Base-by-base conservation (phyloP, 805 yeast species). In the Aciculoconidium aculeatum region DNA sequence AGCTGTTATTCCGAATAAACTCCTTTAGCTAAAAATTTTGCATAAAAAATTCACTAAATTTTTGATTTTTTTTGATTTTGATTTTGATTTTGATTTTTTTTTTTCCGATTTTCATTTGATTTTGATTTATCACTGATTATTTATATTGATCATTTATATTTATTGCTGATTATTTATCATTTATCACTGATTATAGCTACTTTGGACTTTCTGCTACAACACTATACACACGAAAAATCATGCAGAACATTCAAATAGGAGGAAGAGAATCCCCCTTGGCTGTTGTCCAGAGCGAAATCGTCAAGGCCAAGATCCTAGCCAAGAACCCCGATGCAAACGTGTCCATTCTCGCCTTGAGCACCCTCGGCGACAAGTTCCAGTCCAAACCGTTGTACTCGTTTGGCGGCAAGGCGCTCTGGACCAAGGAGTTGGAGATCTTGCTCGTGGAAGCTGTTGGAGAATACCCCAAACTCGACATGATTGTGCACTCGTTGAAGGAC, bases 341-440 rank as follows among this genome's bases (percentile, higher is more conserved):
- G 50, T 77, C 87, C 15, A 79, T 92, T 13, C 58, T 83, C 8
- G 88, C 95, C 3, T 68, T 85, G 21, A 71, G 80, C 30, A 90
- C 98, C 1, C 65, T 92, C 19, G 98, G 97, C 15, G 98, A 92
- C 61, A 81, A 84, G 49, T 79, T 82, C 17, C 92, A 77, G 50
- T 72, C 70, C 49, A 79, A 76, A 51, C 96, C 98, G 6, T 65
- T 92, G 28, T 92, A 90, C 55, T 75, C 95, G 4, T 92, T 92
- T 58, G 97, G 96, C 23, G 98, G 98, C 15, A 92, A 92, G 54
- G 77, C 96, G 0, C 56, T 92, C 14, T 92, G 98, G 98, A 92
- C 98, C 3, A 83, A 84, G 50, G 98, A 92, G 57, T 67, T 92
- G 34, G 98, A 92, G 58, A 78, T 77, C 14, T 61, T 87, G 27